Percentiles rank a stretch among this genome's conserved stretches.
Evolutionary conservation across 2,329 filamentous ascomycete genomes (phyloP).

Genomic region (Capronia americana): DNA sequence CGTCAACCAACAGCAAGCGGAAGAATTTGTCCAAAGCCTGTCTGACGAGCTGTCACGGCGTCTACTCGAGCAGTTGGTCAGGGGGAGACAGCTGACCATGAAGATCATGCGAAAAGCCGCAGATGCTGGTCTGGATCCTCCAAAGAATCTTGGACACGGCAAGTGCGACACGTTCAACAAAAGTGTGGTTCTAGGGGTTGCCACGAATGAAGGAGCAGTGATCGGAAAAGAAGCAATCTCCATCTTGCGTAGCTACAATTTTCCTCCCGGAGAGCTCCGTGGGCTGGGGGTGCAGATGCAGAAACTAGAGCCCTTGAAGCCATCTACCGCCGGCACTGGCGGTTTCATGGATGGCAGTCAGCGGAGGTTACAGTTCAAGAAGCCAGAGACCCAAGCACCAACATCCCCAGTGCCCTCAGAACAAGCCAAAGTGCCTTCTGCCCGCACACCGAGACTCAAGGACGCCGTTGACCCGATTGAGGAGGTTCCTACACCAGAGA

Average conservation of each 20-base stretch:
- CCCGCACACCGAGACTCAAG: conserved; percentile 36
- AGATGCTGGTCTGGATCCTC: conserved; percentile 87
- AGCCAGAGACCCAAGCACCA: conserved; percentile 50
- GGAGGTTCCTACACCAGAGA: conserved; percentile 52
- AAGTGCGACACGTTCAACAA: conserved; percentile 96
- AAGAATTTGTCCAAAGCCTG: conserved; percentile 85
- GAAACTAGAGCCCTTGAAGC: conserved; percentile 81
- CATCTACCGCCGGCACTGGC: conserved; percentile 38
- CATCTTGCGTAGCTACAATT: conserved; percentile 78
- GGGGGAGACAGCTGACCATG: conserved; percentile 85
- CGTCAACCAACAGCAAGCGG: conserved; percentile 86
- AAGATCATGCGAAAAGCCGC: conserved; percentile 90
- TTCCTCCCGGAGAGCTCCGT: conserved; percentile 89
- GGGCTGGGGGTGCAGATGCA: conserved; percentile 93
- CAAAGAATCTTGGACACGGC: conserved; percentile 92
- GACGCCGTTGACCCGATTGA: conserved; percentile 58
- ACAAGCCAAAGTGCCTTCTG: conserved; percentile 4
- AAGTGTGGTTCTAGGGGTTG: conserved; percentile 78
- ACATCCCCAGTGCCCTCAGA: conserved; percentile 23
- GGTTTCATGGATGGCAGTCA: conserved; percentile 72
- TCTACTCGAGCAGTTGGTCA: conserved; percentile 81
- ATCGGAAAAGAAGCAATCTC: conserved; percentile 84
- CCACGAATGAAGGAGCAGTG: conserved; percentile 74
- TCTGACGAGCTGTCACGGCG: conserved; percentile 84
- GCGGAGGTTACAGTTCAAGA: conserved; percentile 74